Conservation (phyloP, 257 asterid species). For the Apocynum venetum region DNA sequence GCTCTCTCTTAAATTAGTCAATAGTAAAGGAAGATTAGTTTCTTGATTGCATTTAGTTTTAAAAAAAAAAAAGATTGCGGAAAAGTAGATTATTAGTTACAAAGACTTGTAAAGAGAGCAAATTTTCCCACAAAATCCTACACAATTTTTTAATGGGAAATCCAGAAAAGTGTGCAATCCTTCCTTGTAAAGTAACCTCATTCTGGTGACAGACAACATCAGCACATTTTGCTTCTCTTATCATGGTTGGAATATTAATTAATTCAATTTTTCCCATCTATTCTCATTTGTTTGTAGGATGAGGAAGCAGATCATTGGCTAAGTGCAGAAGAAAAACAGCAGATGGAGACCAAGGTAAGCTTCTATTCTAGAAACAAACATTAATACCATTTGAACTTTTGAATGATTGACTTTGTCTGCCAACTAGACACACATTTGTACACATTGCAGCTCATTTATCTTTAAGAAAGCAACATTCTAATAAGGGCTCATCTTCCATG, state of each 20-base stretch:
- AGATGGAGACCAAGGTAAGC: slow-evolving; percentile 21
- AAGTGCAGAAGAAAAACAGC: slow-evolving; percentile 30
- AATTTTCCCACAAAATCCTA: no score
- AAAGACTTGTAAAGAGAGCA: no score
- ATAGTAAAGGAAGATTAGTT: neutral
- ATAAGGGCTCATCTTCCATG: slow-evolving; percentile 5
- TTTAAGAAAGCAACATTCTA: neutral
- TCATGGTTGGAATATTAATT: no score
- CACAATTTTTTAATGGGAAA: no score
- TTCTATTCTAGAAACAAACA: neutral
- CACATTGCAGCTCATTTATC: neutral
- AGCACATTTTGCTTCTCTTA: no score
- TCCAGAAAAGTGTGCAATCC: no score
- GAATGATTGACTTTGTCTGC: neutral
- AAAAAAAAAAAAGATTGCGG: no score
- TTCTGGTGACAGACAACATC: no score
- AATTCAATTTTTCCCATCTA: neutral
- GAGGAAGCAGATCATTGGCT: slow-evolving; percentile 36
- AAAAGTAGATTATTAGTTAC: no score
- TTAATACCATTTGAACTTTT: neutral
- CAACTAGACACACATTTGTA: neutral
- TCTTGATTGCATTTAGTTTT: no score
- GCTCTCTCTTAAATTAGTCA: neutral
- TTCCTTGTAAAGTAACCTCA: no score
- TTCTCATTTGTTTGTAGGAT: slow-evolving; percentile 28